These are phyloP conservation scores for Amanita pallidorosea DNA, from an alignment of 768 basidiomycete genomes.

Conservation along the genomic window DNA sequence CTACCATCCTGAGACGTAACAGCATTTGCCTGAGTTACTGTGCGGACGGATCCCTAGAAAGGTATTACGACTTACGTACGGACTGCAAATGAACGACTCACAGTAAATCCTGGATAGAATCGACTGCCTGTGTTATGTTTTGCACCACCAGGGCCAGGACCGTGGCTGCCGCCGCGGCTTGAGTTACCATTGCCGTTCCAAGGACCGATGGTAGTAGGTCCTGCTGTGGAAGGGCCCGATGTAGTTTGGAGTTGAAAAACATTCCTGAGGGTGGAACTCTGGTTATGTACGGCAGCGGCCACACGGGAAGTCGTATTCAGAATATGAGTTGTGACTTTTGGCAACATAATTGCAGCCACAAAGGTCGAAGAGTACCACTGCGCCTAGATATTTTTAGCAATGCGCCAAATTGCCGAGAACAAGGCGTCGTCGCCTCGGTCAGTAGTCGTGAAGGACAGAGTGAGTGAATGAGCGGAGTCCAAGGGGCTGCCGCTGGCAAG, in stretches of 20 bases:
- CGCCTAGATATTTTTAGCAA: neutral
- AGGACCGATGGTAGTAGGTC: slow-evolving; percentile 24
- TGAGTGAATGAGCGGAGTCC: too few relatives aligned
- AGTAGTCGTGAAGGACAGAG: neutral
- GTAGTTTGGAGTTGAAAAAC: slow-evolving; percentile 60
- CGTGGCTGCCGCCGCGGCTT: slow-evolving; percentile 32
- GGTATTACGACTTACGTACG: neutral
- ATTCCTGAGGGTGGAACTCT: slow-evolving; percentile 62
- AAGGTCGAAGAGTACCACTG: too few relatives aligned
- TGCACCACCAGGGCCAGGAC: slow-evolving; percentile 59
- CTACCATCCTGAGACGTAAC: slow-evolving; percentile 43
- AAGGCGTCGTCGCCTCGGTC: neutral
- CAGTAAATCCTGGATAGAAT: slow-evolving; percentile 59
- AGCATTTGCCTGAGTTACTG: slow-evolving; percentile 63
- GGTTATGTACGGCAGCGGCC: slow-evolving; percentile 66
- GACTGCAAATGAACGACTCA: slow-evolving; percentile 22
- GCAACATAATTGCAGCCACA: slow-evolving; percentile 46
- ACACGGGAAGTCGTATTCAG: slow-evolving; percentile 69
- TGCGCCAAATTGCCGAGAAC: neutral
- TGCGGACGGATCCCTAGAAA: slow-evolving; percentile 52
- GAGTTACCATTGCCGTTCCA: slow-evolving; percentile 41
- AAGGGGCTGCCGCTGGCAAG: neutral
- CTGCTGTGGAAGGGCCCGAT: slow-evolving; percentile 28
- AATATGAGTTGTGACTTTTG: slow-evolving; percentile 73
- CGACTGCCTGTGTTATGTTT: slow-evolving; percentile 65